Evolutionary conservation across 1,284 basidiomycete genomes (phyloP).

Genomic region (Cerioporus squamosus): DNA sequence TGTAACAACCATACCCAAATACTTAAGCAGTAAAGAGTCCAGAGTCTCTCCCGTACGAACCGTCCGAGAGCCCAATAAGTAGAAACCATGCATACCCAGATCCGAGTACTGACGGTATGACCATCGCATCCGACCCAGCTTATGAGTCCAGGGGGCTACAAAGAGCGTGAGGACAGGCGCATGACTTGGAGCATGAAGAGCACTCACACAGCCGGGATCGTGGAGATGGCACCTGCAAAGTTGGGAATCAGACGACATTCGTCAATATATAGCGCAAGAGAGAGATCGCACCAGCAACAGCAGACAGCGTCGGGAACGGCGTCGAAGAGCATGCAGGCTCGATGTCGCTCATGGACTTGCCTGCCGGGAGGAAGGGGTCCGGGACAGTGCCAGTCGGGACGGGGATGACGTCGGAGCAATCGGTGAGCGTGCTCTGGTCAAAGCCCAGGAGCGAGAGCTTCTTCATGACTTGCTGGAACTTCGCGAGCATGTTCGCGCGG

Average conservation of each 20-base stretch:
- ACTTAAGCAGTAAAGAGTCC: too few species aligned
- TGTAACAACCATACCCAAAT: too few species aligned
- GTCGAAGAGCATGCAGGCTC: slow-evolving; percentile 16
- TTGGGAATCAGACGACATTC: neutral
- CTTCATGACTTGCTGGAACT: slow-evolving; percentile 31
- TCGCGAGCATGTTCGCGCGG: slow-evolving; percentile 31
- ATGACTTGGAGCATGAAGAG: too few species aligned
- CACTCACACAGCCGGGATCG: slow-evolving; percentile 14
- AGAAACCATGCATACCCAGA: too few species aligned
- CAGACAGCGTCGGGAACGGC: slow-evolving; percentile 19
- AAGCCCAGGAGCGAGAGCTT: slow-evolving; percentile 38
- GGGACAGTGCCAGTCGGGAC: slow-evolving; percentile 19
- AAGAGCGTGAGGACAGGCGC: too few species aligned
- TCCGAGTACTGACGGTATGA: too few species aligned
- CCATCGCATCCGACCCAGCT: too few species aligned
- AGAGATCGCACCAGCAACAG: slow-evolving; percentile 10
- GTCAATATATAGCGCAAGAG: neutral
- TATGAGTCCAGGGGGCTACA: too few species aligned
- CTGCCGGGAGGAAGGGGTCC: slow-evolving; percentile 30
- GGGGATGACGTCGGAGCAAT: slow-evolving; percentile 44
- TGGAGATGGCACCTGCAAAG: slow-evolving; percentile 11
- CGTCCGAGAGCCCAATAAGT: too few species aligned
- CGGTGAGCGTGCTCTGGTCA: slow-evolving; percentile 27
- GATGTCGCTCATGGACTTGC: slow-evolving; percentile 18
- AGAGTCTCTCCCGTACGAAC: too few species aligned